Base-by-base conservation (phyloP, 2,329 filamentous ascomycete species). In the Rutstroemia sydowiana region DNA sequence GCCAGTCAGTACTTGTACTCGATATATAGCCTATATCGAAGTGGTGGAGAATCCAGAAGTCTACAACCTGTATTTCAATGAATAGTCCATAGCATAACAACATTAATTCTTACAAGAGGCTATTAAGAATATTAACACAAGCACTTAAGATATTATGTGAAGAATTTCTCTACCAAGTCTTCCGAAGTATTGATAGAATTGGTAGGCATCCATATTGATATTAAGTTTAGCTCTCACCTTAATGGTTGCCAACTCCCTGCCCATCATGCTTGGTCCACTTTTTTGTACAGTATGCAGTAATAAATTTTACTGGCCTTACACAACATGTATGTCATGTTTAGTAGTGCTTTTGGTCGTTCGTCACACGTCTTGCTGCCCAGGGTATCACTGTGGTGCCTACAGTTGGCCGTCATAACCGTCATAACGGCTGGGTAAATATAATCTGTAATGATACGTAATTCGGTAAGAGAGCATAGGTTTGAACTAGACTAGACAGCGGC, bases 261-360 rank as follows among this genome's bases (percentile, higher is more conserved):
- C 21, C n/a, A 7, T 37, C 30, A 26, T 30, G 20, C 28, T 39
- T 13, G 32, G 20, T 46, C 48, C 41, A 32, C 42, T 46, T 40
- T 40, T 51, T 13, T 14, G 6, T 11, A 18, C 34, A 7, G 30
- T 34, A 49, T 51, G 42, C 48, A 51, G 42, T 51, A 31, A 51
- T 41, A 51, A 51, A 51, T 51, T 21, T 37, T 45, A 50, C 39
- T 44, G 44, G 18, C 48, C 48, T 51, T 36, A 45, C 48, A 51
- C 48, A 45, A 13, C 41, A 51, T 45, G 9, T 23, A 51, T 45
- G 41, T 32, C 48, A 51, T 40, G 48, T 40, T 50, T 36, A 20
- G n/a, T 43, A 30, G 39, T 51, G 31, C 14, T 14, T 31, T 45
- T 39, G 20, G 23, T 50, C 42, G 18, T 43, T 50, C 42, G 18